Base-by-base conservation (phyloP, 2,329 filamentous ascomycete species). In the Colletotrichum kahawae region DNA sequence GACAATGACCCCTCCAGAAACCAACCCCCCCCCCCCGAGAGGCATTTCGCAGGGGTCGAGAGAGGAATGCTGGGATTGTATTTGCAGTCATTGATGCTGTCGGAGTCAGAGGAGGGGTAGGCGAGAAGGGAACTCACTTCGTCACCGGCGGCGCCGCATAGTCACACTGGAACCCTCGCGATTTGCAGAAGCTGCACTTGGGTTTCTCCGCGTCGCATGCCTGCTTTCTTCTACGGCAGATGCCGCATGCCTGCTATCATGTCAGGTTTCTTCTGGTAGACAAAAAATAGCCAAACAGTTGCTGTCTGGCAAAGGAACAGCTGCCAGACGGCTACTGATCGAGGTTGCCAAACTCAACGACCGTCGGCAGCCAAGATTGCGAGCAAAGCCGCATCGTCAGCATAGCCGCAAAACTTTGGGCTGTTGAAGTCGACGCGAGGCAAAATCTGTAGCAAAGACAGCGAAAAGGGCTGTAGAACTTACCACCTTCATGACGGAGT, bases 151-250 rank as follows among this genome's bases (percentile, higher is more conserved):
- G 43, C 43, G 43, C 43, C n/a, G 43, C 43, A 7, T 48, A 48
- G n/a, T 48, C 43, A 7, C 43, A 48, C 43, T 48, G 43, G 43
- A 48, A 48, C 43, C 43, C 43, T 48, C 43, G 43, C 43, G n/a
- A n/a, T 21, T 48, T 90, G 88, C 76, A 93, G 18, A 90, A 88
- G 71, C 89, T 85, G 80, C 92, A 93, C 81, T 90, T 91, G 21
- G 91, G 91, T 70, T 90, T 85, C 79, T 88, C 85, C 80, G 93
- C 91, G 80, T 92, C 91, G 82, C 92, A 93, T 84, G 89, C 91
- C 78, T 92, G 91, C 82, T 93, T 93, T 77, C 91, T 89, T 66
- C 81, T 83, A 64, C 90, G 87, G 81, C 90, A 92, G 34, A 87
- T 91, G 78, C 92, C 89, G 83, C 90, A 92, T 24, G 90, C 90